A percentile compares a stretch with the other conserved stretches of the same genome.
These are phyloP conservation scores for Seiridium unicorne DNA, from an alignment of 2,329 filamentous ascomycete species.

Conservation along the genomic window DNA sequence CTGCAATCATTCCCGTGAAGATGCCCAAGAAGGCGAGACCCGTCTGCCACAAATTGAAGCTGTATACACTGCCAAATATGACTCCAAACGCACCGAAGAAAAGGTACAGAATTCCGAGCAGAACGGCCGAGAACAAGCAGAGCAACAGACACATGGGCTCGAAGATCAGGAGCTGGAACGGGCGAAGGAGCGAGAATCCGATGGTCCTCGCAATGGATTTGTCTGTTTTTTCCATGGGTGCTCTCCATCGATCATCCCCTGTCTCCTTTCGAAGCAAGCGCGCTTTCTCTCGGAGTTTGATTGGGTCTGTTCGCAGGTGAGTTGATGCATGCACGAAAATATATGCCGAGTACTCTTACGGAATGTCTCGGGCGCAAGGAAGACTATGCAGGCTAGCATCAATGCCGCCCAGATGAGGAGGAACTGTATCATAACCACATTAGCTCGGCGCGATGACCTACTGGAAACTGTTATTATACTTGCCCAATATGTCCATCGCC, in stretches of 20 bases:
- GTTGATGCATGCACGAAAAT: neutral
- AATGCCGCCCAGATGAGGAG: slow-evolving; percentile 77
- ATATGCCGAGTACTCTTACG: slow-evolving; percentile 50
- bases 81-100: slow-evolving; percentile 88
- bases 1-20: slow-evolving; percentile 65
- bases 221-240: slow-evolving; percentile 71
- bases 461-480: slow-evolving; percentile 5
- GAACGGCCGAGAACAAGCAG: slow-evolving; percentile 77
- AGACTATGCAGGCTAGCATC: slow-evolving; percentile 60
- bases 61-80: slow-evolving; percentile 72
- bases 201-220: slow-evolving; percentile 66
- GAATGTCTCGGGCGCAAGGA: slow-evolving; percentile 87
- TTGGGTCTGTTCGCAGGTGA: slow-evolving; percentile 44
- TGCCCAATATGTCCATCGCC: slow-evolving; percentile 81
- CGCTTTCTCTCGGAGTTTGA: slow-evolving; percentile 73
- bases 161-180: slow-evolving; percentile 74
- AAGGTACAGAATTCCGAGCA: slow-evolving; percentile 86
- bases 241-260: slow-evolving; percentile 72
- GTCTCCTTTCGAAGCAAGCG: slow-evolving; percentile 68
- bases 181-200: slow-evolving; percentile 59
- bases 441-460: too few relatives aligned
- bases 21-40: slow-evolving; percentile 78
- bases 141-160: slow-evolving; percentile 73
- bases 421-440: slow-evolving; percentile 30
- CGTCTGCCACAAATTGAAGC: slow-evolving; percentile 74